Base-by-base conservation (phyloP, 2,329 filamentous ascomycete species). In the Epicoccum nigrum region DNA sequence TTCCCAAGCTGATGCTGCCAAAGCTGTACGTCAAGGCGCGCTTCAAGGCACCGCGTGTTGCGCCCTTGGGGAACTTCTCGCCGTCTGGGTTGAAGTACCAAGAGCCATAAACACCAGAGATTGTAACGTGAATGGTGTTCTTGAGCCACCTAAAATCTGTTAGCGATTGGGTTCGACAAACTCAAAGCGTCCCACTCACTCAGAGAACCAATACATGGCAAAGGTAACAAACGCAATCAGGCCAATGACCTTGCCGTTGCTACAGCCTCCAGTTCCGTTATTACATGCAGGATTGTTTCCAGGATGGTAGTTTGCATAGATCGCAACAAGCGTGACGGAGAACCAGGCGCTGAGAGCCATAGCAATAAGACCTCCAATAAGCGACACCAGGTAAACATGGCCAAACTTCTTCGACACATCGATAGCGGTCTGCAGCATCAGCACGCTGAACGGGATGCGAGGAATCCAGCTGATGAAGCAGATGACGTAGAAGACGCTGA, bases 191-290 rank as follows among this genome's bases (percentile, higher is more conserved):
- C 5, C 4, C 13, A 74, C 65, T 53, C 59, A 68, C 61, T 97
- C 93, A 1, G 89, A 88, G 58, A 96, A 86, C 93, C 93, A 97
- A 76, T 95, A 97, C 75, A 87, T 90, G 45, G 92, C 87, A 65
- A 97, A 97, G 0, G 92, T 96, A 60, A 92, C 83, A 70, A 95
- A 97, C 15, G 88, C 89, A 4, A 96, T 78, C 23, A 97, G 76
- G 0, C 92, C 92, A 54, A 92, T 92, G 35, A 97, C 89, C 59
- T 87, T 93, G 43, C 79, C 90, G 5, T 78, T 80, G 54, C 88
- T 86, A 64, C 92, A 97, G 5, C 82, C 80, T 4, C 85, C 85
- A 2, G 74, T 82, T 11, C 76, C 74, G 4, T 76, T 74, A 28
- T 63, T 69, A 58, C 85, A 87, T 3, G 83, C 74, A 19, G 83